A percentile compares a stretch with the other conserved stretches of the same genome.
Conservation (phyloP, 176 grass and related monocot species). For the Cocos nucifera region DNA sequence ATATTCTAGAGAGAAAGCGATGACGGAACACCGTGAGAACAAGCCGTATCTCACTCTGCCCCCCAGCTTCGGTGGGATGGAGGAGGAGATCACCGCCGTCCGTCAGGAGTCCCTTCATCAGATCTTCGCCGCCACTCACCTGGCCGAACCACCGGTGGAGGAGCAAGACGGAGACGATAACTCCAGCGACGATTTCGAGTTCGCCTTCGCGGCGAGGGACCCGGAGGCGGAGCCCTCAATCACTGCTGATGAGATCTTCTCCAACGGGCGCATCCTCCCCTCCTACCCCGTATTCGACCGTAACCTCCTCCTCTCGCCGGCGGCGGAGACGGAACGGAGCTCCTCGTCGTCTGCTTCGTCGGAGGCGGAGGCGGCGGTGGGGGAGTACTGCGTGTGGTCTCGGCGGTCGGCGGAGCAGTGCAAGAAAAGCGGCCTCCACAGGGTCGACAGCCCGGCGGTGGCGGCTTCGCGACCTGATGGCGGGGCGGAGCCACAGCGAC, state of each 20-base stretch:
- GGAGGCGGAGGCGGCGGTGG: neutral
- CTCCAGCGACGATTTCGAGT: constrained; percentile 13
- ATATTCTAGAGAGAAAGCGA: no score
- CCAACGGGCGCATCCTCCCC: constrained; percentile 11
- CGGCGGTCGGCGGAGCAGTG: neutral
- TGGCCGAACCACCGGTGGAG: neutral
- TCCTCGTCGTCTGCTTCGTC: neutral
- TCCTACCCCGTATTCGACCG: constrained; percentile 9
- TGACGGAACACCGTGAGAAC: no score
- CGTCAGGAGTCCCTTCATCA: no score
- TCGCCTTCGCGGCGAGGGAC: constrained; percentile 1
- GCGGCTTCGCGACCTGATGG: constrained; percentile 16
- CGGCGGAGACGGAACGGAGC: neutral
- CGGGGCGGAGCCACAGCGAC: constrained; percentile 18
- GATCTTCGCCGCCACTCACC: no score
- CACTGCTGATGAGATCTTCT: constrained; percentile 18
- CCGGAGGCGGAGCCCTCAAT: neutral
- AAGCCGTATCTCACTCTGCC: no score
- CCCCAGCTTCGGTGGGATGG: no score
- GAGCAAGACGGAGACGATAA: neutral
- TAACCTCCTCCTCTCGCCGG: neutral
- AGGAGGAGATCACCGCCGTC: no score
- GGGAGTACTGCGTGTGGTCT: constrained; percentile 4
- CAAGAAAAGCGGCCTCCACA: constrained; percentile 16
- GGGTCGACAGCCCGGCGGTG: constrained; percentile 1